Base-by-base conservation (phyloP, 1,139 yeast genomes). In the Saccharomyces hybrid region DNA sequence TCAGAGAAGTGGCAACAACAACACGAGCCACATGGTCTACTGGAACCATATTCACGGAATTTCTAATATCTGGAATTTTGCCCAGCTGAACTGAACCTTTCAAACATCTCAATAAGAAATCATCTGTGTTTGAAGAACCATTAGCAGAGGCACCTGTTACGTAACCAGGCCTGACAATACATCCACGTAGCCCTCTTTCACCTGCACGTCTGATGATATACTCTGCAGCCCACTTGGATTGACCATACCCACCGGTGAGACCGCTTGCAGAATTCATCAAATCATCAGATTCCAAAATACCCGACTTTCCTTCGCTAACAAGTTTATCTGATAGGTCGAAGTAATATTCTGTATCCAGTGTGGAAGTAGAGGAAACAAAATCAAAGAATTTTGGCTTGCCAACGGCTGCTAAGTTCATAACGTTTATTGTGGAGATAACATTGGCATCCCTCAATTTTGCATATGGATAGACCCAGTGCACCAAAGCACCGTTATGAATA, bases 401-500 rank as follows among this genome's bases (percentile, higher is more conserved):
- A 26, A 80, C 73, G 4, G 78, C 80, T 64, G 96, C 88, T 67
- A 95, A 73, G 65, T 84, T 84, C 80, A 95, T 75, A 9, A 90
- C 90, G 64, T 91, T 88, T 58, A 91, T 74, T 0, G 98, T 87
- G 51, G 96, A 84, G 58, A 91, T 74, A 41, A 95, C 99, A 68
- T 95, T 95, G 44, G 99, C 95, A 58, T 89, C 97, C 64, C 98
- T 82, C 63, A 95, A 77, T 64, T 87, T 88, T 52, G 86, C 75
- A 72, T 95, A 95, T 48, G 98, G 99, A 70, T 88, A 93, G 2
- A 91, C 97, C 99, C 99, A 95, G 72, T 95, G 99, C 47, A 95
- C 99, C 59, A 91, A 78, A 3, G 99, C 99, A 74, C 98, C 99
- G 65, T 95, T 95, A 72, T 95, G 99, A 59, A 95, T 81, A 52